Evolutionary conservation across 495 filamentous ascomycete species (phyloP).

Genomic region (Talaromyces trachyspermus): DNA sequence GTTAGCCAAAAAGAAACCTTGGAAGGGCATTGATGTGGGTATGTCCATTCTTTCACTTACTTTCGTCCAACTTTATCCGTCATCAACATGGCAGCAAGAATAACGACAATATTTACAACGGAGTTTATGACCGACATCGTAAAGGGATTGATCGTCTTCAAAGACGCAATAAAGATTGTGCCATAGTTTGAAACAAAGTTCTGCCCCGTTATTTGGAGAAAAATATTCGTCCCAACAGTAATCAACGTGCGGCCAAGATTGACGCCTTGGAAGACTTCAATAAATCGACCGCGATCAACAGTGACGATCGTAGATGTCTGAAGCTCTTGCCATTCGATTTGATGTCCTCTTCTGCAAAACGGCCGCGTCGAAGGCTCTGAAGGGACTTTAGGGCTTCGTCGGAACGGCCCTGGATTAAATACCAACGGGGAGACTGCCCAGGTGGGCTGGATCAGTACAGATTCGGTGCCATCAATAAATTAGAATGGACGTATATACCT

Average conservation of each 20-base stretch:
- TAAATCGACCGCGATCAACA: background rate
- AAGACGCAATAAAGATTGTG: constrained; percentile 16
- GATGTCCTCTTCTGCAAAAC: constrained; percentile 9
- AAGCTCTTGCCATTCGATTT: background rate
- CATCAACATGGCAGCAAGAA: background rate
- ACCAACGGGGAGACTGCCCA: constrained; percentile 26
- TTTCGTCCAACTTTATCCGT: background rate
- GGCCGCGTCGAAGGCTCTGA: constrained; percentile 11
- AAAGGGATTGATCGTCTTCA: constrained; percentile 17
- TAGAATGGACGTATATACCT: too few species aligned
- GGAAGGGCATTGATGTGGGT: too few species aligned
- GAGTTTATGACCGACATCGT: constrained; percentile 10
- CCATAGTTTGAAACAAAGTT: constrained; percentile 17
- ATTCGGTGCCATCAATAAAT: too few species aligned
- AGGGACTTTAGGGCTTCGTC: constrained; percentile 18
- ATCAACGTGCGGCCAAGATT: constrained; percentile 4
- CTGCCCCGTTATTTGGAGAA: constrained; percentile 19
- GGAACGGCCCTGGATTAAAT: constrained; percentile 17
- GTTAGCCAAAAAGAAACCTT: background rate
- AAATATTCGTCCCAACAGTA: constrained; percentile 15
- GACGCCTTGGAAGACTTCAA: background rate
- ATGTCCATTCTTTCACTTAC: too few species aligned
- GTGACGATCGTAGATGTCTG: background rate
- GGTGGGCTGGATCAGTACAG: too few species aligned
- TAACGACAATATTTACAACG: background rate